phyloP scores from a whole-genome alignment of 768 basidiomycete species.

The Exsudoporus frostii region DNA sequence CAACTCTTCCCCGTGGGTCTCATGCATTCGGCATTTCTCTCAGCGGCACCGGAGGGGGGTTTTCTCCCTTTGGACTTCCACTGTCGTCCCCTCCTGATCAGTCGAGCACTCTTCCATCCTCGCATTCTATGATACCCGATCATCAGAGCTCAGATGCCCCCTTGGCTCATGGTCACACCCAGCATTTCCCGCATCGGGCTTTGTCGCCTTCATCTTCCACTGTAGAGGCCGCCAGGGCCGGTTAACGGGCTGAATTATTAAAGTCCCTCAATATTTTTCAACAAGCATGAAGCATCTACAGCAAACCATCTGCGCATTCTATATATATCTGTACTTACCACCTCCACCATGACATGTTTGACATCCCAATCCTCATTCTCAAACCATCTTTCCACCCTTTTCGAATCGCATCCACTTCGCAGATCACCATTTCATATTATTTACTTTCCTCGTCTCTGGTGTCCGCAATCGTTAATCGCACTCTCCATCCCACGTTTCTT shows the following conservation, averaged over 20 bases:
- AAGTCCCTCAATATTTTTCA: conserved; percentile 37
- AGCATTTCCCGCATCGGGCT: conserved; percentile 39
- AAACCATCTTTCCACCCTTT: conserved; percentile 15
- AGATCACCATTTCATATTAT: conserved; percentile 29
- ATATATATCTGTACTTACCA: conserved; percentile 40
- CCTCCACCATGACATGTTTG: conserved; percentile 32
- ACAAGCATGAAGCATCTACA: conserved; percentile 40
- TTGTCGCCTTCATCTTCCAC: conserved; percentile 38
- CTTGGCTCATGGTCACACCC: conserved; percentile 33
- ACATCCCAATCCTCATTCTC: conserved; percentile 31
- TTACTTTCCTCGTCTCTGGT: conserved; percentile 21
- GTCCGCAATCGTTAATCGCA: conserved; percentile 32
- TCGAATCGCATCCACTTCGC: conserved; percentile 30
- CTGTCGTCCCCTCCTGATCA: conserved; percentile 31
- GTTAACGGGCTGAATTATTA: conserved; percentile 39
- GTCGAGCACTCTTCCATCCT: conserved; percentile 24
- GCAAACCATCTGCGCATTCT: conserved; percentile 39
- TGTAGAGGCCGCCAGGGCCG: conserved; percentile 39
- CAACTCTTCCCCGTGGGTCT: conserved; percentile 29
- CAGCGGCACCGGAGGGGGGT: conserved; percentile 23
- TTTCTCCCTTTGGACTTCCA: conserved; percentile 34
- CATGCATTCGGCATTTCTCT: conserved; percentile 32
- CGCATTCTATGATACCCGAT: conserved; percentile 37
- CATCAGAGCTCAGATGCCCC: conserved; percentile 31
- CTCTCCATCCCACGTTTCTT: conserved; percentile 19